Conservation (phyloP, 164 flowering plant species). For the Dillenia suffruticosa region DNA sequence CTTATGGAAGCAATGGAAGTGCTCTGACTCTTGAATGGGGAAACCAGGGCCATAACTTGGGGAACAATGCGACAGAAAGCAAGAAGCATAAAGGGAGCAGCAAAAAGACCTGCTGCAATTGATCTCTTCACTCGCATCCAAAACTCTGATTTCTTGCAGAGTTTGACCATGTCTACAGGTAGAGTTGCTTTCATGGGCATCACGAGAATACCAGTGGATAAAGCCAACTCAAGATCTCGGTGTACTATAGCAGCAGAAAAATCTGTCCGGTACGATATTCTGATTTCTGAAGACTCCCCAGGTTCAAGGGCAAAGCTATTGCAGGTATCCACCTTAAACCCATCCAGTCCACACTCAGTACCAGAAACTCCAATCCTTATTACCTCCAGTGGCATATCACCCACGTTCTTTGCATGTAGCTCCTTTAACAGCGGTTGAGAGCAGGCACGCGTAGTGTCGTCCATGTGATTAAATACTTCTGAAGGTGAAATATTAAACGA, state of each 20-base stretch:
- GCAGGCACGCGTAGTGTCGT: slow-evolving; percentile 30
- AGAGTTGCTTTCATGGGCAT: slow-evolving; percentile 75
- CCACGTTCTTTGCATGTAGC: slow-evolving; percentile 64
- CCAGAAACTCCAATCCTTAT: slow-evolving; percentile 65
- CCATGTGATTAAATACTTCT: slow-evolving; percentile 14
- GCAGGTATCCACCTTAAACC: slow-evolving; percentile 59
- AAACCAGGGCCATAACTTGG: slow-evolving; percentile 25
- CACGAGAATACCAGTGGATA: slow-evolving; percentile 53
- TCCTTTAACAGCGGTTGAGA: slow-evolving; percentile 43
- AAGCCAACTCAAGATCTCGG: slow-evolving; percentile 63
- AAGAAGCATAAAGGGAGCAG: slow-evolving; percentile 29
- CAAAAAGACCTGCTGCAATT: slow-evolving; percentile 28
- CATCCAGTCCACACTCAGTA: slow-evolving; percentile 56
- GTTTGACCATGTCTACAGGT: slow-evolving; percentile 41
- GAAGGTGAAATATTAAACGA: slow-evolving; percentile 36
- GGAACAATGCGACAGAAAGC: slow-evolving; percentile 31
- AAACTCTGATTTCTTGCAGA: slow-evolving; percentile 50
- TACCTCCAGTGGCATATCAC: slow-evolving; percentile 72
- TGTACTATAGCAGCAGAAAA: slow-evolving; percentile 46
- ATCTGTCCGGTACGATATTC: slow-evolving; percentile 57
- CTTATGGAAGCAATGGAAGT: slow-evolving; percentile 17
- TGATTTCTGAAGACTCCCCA: slow-evolving; percentile 57
- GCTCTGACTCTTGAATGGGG: slow-evolving; percentile 26
- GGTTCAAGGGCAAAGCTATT: slow-evolving; percentile 64
- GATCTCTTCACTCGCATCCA: slow-evolving; percentile 51